Evolutionary conservation across 306 rosid species (phyloP), one percentile per base, ranked within the genome.

Genomic region (Sophora flavescens): DNA sequence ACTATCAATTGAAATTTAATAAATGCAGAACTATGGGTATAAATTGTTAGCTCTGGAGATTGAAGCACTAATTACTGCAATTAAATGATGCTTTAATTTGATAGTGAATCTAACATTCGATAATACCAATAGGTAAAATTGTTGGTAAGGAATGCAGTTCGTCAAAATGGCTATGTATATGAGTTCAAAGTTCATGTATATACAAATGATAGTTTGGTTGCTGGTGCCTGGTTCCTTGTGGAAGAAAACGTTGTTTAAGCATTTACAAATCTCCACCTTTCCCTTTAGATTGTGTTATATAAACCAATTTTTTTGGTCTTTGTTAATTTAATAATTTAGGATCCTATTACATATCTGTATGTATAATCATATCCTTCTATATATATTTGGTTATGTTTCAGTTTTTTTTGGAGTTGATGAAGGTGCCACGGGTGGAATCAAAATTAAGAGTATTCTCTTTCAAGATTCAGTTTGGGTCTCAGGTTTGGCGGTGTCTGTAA

Each of bases 351-450:
- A 33, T 39, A 18, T 5, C 16, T 75, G 33, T 6, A 3, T 41
- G 6, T 11, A 39, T 18, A 56, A 35, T 66, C 52, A 53, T 59
- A 68, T 59, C 44, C 71, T 65, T 44, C 5, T 18, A 51, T 48
- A 32, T 32, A 18, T 83, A 45, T 78, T 73, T 77, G 74, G 72
- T 53, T 47, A 44, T 87, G 75, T 86, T 78, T 80, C 92, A 96
- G 99, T 92, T 41, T 76, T 91, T 96, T 83, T 69, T 96, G 90
- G 99, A 96, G 91, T 87, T 83, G 82, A 89, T 96, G 99, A 96
- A 91, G 87, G 99, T 96, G 66, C 99, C 98, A 65, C 90, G 99
- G 78, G 99, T 96, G 84, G 98, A 96, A 86, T 89, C 98, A 80
- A 96, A 96, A 77, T 75, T 96, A 82, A 88, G 91, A 91, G 98